phyloP scores from a whole-genome alignment of 192 early-diverging fungal species.

The Coemansia sp. region DNA sequence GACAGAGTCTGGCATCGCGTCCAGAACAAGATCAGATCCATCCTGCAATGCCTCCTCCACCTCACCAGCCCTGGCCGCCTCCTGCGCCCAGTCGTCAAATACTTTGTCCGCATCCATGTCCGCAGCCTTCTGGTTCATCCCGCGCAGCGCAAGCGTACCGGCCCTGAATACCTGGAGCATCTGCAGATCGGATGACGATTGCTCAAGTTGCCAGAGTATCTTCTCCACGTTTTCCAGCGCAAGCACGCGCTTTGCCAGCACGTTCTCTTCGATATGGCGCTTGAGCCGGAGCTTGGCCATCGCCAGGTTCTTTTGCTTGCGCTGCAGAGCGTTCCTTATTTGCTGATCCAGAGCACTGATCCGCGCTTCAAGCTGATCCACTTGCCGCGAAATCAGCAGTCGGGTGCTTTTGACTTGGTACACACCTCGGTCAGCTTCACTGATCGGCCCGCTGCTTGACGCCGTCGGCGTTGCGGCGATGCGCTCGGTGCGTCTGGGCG shows the following conservation, averaged over 20 bases:
- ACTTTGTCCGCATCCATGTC: constrained; percentile 4
- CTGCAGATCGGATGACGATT: constrained; percentile 40
- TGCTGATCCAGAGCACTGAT: constrained; percentile 18
- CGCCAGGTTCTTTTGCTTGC: constrained; percentile 18
- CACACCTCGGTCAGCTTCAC: constrained; percentile 23
- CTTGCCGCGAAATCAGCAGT: constrained; percentile 13
- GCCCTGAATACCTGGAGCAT: constrained; percentile 27
- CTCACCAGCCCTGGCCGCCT: constrained; percentile 20
- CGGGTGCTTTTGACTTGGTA: constrained; percentile 32
- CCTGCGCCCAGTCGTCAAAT: constrained; percentile 38
- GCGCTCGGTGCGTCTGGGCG: constrained; percentile 1
- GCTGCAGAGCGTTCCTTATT: constrained; percentile 10
- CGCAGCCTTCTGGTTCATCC: constrained; percentile 18
- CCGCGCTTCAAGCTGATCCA: constrained; percentile 19
- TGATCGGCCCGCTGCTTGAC: constrained; percentile 5
- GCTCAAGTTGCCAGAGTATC: constrained; percentile 32
- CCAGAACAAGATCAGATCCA: neutral
- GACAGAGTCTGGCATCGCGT: neutral
- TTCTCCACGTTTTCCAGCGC: constrained; percentile 27
- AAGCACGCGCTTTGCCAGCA: constrained; percentile 21
- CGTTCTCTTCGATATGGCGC: constrained; percentile 19
- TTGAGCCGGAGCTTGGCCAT: constrained; percentile 21
- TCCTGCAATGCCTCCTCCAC: constrained; percentile 17
- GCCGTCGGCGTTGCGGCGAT: neutral
- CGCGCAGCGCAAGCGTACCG: constrained; percentile 25